Evolutionary conservation across 139 green algal genomes (phyloP), one percentile per base, ranked within the genome.

Genomic region (Spirogloea muscicola): DNA sequence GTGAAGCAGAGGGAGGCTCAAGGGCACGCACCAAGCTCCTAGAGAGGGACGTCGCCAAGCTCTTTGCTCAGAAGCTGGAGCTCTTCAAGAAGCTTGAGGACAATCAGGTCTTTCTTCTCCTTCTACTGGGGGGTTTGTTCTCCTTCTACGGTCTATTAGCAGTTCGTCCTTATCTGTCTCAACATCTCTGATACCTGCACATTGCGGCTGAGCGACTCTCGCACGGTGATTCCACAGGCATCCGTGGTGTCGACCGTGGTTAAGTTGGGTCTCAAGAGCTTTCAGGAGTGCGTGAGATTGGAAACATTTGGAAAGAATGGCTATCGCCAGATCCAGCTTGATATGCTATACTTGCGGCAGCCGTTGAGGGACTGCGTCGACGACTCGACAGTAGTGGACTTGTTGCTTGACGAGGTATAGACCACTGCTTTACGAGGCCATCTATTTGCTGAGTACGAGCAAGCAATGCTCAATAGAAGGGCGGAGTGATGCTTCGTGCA

Each of bases 41-140:
- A 49, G 72, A 80, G 72, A 74, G 72, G 25, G 72, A 80, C 41
- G 72, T 80, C 25, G 72, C 72, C 2, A 74, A 75, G 37, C 72
- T 80, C 40, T 80, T 80, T 33, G 49, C 29, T 25, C 44, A 80
- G 31, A 79, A 63, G 38, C 62, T 79, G 60, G 61, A 79, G 71
- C 34, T 79, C 39, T 79, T 79, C 37, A 80, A 33, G 25, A 80
- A 80, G 29, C 41, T 79, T 21, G 61, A 79, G 64, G 77, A 66
- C 49, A 79, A 61, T 21, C 71, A 79, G 71, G 41, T 78, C 18
- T n/a, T n/a, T n/a, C n/a, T n/a, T n/a, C n/a, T n/a, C n/a, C n/a
- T n/a, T n/a, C n/a, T n/a, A n/a, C n/a, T n/a, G n/a, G n/a, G n/a
- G n/a, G n/a, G n/a, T n/a, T n/a, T n/a, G n/a, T n/a, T n/a, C n/a